These are phyloP conservation scores for Alternaria brassicicola DNA, from an alignment of 2,329 filamentous ascomycete species.

Conservation along the genomic window DNA sequence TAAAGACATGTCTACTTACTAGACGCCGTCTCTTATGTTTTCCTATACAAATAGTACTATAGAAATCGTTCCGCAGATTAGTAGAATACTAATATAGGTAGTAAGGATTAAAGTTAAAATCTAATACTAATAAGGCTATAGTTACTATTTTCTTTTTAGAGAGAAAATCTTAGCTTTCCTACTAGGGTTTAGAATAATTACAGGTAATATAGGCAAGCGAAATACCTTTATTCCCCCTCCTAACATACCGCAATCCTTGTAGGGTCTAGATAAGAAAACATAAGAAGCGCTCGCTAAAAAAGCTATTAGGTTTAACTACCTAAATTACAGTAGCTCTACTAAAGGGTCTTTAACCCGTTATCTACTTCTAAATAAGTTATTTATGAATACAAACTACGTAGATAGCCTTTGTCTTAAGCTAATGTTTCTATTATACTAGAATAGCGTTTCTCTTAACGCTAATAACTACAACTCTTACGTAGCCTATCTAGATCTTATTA, in stretches of 20 bases:
- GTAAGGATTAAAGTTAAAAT: constrained; percentile 37
- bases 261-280: constrained; percentile 13
- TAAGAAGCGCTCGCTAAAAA: constrained; percentile 16
- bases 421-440: constrained; percentile 28
- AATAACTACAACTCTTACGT: constrained; percentile 68
- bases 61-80: constrained; percentile 73
- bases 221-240: constrained; percentile 62
- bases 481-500: constrained; percentile 77
- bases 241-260: constrained; percentile 7
- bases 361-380: constrained; percentile 13
- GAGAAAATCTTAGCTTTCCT: constrained; percentile 75
- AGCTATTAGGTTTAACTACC: constrained; percentile 21
- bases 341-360: constrained; percentile 12
- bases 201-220: constrained; percentile 71
- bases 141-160: constrained; percentile 80
- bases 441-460: constrained; percentile 43
- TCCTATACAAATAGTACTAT: constrained; percentile 69
- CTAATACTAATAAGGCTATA: constrained; percentile 38
- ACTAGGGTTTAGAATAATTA: constrained; percentile 78
- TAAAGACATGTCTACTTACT: constrained; percentile 88
- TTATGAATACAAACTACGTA: constrained; percentile 14
- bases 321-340: constrained; percentile 14
- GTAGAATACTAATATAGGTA: constrained; percentile 82
- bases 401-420: constrained; percentile 23
- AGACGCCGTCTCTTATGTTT: constrained; percentile 80